Evolutionary conservation across 306 rosid species (phyloP), one percentile per base, ranked within the genome.

Genomic region (Inga oerstediana): DNA sequence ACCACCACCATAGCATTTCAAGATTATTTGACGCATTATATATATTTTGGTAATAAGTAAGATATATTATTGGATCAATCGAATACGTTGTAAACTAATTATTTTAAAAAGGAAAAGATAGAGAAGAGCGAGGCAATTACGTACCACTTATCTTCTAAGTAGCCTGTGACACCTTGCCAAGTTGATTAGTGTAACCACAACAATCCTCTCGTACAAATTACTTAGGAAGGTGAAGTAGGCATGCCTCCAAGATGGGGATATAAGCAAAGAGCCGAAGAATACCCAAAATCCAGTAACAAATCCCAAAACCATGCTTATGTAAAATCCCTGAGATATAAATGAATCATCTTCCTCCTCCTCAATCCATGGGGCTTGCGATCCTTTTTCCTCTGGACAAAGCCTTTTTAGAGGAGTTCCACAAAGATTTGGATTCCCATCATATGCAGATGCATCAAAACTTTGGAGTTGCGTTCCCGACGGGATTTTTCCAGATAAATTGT

Each of bases 391-490:
- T 71, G 75, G 37, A 71, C 75, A 71, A 0, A 24, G 34, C 22
- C 30, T 71, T 43, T 71, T 1, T 4, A 71, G 37, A 2, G 54
- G 56, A 10, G 20, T 43, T 2, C 37, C 84, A 70, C 82, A 84
- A 3, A 84, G 84, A n/a, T 43, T 4, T 7, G 7, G 4, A 75
- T 84, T 84, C 22, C 39, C 75, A 54, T 68, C 81, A 75, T 54
- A 80, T 9, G 41, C 10, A 9, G 69, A 43, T 0, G 75, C 27
- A 7, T 7, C 79, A 8, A 84, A 75, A 35, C 74, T 80, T 5
- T 84, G 84, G 2, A 80, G 16, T 4, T 84, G 84, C 0, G 84
- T 75, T 4, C 78, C 8, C 0, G 5, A 68, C 17, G 86, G 80
- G 65, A 83, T 83, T n/a, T 17, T 2, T 39, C 76, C 62, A 0